Evolutionary conservation across 2,329 filamentous ascomycete genomes (phyloP), one percentile per base, ranked within the genome.

Genomic region (Neonectria punicea): DNA sequence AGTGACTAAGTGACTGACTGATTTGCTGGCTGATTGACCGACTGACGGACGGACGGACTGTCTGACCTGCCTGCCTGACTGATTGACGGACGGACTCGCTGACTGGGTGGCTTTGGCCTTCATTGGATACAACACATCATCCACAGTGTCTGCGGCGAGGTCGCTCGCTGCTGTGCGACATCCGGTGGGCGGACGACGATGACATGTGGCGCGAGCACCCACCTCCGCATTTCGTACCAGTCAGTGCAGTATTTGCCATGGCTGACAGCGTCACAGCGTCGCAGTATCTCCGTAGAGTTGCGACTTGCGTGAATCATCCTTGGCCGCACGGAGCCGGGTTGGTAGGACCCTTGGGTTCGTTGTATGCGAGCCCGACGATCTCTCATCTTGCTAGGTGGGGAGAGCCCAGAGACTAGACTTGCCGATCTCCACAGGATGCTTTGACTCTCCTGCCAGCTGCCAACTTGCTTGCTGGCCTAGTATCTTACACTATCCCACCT

Each of bases 321-420:
- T 10, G 34, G 68, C 59, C 69, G 25, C 25, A 25, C 65, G 65
- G 70, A 49, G 68, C 62, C 14, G 63, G 51, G 46, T 49, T 41
- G 39, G 8, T 56, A 68, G 62, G 65, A 71, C 67, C 68, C 69
- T 65, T 65, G 68, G 58, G 44, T 54, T 64, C 41, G 58, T 49
- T 28, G 54, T 53, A 66, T 68, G 61, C 53, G 59, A 68, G 50
- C 25, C 16, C 20, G 53, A 62, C 53, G 46, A 62, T 62, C 53
- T 34, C 46, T 53, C 59, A 57, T 57, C 59, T 36, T 50, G 25
- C 13, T 50, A 20, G 46, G 59, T 25, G 59, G 59, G 34, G 25
- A 36, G 36, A 18, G 25, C 22, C 39, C 13, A 36, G 18, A 34
- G n/a, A 43, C 44, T 22, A 55, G 44, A 49, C 25, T 34, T 50